Conservation (phyloP, 23 red algal genomes). For the Cyanidiococcus yangmingshanensis region DNA sequence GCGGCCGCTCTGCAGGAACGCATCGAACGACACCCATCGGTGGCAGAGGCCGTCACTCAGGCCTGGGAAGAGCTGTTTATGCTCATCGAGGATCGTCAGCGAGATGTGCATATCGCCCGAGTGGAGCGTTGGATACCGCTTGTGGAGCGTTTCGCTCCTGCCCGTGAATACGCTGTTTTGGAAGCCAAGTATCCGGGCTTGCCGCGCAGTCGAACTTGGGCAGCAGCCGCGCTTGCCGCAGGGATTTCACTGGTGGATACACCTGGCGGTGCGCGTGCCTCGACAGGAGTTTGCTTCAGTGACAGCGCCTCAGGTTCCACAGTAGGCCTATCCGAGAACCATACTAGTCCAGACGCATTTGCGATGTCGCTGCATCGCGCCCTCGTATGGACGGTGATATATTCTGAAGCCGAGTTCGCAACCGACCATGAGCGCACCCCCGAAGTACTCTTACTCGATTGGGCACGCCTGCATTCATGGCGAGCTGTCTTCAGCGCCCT, state of each 20-base stretch:
- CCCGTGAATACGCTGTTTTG: neutral
- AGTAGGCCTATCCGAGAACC: neutral
- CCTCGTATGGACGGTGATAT: neutral
- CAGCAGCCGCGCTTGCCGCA: neutral
- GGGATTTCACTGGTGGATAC: neutral
- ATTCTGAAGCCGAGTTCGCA: neutral
- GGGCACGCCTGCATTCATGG: neutral
- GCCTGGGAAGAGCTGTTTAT: neutral
- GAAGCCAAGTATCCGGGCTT: neutral
- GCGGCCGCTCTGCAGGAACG: neutral
- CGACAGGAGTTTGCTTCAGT: neutral
- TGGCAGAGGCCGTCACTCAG: neutral
- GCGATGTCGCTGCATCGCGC: neutral
- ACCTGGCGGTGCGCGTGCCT: neutral
- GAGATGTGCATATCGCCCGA: constrained; percentile 1
- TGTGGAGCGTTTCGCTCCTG: neutral
- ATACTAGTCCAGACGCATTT: neutral
- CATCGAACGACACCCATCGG: neutral
- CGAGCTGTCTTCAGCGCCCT: neutral
- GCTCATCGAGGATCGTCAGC: constrained; percentile 2
- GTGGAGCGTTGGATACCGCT: neutral
- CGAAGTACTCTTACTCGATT: neutral
- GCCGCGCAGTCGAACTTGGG: neutral
- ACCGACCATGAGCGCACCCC: neutral
- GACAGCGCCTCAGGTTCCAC: neutral